A percentile compares a stretch with the other conserved stretches of the same genome.
phyloP scores from a whole-genome alignment of 2,329 filamentous ascomycete species.

The Botrytis sinoallii region DNA sequence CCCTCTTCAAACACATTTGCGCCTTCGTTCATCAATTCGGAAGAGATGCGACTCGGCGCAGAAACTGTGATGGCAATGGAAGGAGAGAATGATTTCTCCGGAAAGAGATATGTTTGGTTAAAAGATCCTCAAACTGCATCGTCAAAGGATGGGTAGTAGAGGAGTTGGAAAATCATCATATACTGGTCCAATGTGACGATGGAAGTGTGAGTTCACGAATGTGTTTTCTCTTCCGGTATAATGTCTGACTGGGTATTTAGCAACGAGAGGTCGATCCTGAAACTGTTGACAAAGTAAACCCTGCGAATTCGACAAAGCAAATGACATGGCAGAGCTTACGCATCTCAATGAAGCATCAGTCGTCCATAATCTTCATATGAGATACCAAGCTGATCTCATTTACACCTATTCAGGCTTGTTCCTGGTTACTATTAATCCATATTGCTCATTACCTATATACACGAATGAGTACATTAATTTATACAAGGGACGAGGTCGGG shows the following conservation, averaged over 20 bases:
- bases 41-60: slow-evolving; percentile 62
- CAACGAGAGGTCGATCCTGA: slow-evolving; percentile 85
- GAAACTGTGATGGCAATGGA: slow-evolving; percentile 72
- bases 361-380: slow-evolving; percentile 91
- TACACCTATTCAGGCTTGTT: slow-evolving; percentile 98
- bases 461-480: slow-evolving; percentile 96
- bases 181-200: slow-evolving; percentile 91
- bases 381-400: slow-evolving; percentile 94
- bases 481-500: slow-evolving; percentile 87
- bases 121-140: slow-evolving; percentile 80
- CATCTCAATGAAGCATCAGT: slow-evolving; percentile 97
- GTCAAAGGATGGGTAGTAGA: slow-evolving; percentile 90
- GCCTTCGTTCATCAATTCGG: slow-evolving; percentile 89
- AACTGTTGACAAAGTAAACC: slow-evolving; percentile 96
- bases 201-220: slow-evolving; percentile 62
- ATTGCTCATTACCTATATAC: slow-evolving; percentile 92
- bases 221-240: not conserved
- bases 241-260: slow-evolving; percentile 43
- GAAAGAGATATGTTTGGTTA: slow-evolving; percentile 97
- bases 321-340: slow-evolving; percentile 98
- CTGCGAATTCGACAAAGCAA: slow-evolving; percentile 97
- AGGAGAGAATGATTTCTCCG: slow-evolving; percentile 97
- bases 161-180: slow-evolving; percentile 64
- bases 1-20: slow-evolving; percentile 81
- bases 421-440: slow-evolving; percentile 94